A percentile compares a stretch with the other conserved stretches of the same genome.
phyloP scores from a whole-genome alignment of 306 rosid species.

The Cucurbita moschata region DNA sequence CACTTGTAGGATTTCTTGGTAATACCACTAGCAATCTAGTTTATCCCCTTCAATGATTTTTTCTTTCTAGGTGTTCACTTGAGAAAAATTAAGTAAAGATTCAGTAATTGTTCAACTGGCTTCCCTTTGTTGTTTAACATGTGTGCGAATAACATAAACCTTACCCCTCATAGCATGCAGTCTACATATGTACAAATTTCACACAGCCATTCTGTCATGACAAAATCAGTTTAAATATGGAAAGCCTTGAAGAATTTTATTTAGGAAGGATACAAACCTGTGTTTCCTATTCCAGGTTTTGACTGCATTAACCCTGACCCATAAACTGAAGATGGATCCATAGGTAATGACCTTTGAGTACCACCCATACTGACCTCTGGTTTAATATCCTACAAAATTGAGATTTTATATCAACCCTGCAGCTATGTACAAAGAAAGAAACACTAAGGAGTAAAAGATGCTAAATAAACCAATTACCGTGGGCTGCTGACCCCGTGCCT shows the following conservation, averaged over 20 bases:
- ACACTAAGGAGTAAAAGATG: conserved; percentile 5
- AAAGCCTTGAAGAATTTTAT: neutral
- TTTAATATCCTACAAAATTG: conserved; percentile 45
- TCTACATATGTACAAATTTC: neutral
- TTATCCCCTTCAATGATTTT: neutral
- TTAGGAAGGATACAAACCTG: conserved; percentile 34
- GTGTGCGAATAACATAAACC: neutral
- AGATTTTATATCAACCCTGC: conserved; percentile 1
- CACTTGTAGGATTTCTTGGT: neutral
- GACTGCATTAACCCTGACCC: conserved; percentile 73
- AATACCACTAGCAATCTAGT: neutral
- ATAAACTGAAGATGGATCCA: conserved; percentile 75
- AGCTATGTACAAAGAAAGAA: conserved; percentile 1
- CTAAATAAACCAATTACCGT: conserved; percentile 27
- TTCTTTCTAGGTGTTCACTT: neutral
- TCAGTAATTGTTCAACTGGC: neutral
- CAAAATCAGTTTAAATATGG: neutral
- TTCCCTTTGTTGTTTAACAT: neutral
- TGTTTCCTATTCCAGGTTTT: conserved; percentile 62
- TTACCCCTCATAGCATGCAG: neutral
- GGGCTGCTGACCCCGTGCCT: conserved; percentile 58
- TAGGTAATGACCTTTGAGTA: conserved; percentile 64
- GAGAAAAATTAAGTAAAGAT: neutral
- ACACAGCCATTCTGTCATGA: neutral
- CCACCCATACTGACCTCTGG: conserved; percentile 53